A percentile compares a stretch with the other conserved stretches of the same genome.
These are phyloP conservation scores for Rhizopogon vesiculosus DNA, from an alignment of 768 basidiomycete genomes.

Conservation along the genomic window DNA sequence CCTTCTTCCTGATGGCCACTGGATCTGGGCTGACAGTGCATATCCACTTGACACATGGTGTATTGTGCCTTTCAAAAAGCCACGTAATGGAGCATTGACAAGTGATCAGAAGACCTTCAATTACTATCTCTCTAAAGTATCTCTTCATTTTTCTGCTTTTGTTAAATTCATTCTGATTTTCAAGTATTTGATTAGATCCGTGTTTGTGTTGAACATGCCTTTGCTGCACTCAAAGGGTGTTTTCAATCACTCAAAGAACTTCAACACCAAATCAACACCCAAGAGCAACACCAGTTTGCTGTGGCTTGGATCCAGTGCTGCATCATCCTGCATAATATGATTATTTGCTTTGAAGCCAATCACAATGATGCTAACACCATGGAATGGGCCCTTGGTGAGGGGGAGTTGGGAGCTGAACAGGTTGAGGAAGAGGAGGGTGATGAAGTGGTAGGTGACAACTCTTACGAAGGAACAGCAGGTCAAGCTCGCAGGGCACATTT, in stretches of 20 bases:
- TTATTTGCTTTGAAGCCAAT: background rate
- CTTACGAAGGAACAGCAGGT: too few species aligned
- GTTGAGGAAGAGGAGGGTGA: too few species aligned
- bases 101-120: conserved; percentile 5
- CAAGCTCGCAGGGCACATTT: too few species aligned
- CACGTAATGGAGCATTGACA: too few species aligned
- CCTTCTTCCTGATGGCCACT: too few species aligned
- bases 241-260: conserved; percentile 3
- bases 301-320: background rate
- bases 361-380: too few species aligned
- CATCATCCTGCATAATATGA: conserved; percentile 1
- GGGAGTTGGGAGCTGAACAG: too few species aligned
- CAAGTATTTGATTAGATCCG: background rate
- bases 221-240: conserved; percentile 1
- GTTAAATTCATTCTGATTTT: too few species aligned
- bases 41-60: background rate
- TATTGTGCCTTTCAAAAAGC: conserved; percentile 6
- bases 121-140: background rate
- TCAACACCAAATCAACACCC: background rate
- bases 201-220: conserved; percentile 1
- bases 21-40: too few species aligned
- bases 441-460: too few species aligned
- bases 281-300: background rate
- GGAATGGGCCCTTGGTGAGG: too few species aligned
- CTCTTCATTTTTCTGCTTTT: too few species aligned